Evolutionary conservation across 257 asterid species (phyloP).

Genomic region (Catharanthus roseus): DNA sequence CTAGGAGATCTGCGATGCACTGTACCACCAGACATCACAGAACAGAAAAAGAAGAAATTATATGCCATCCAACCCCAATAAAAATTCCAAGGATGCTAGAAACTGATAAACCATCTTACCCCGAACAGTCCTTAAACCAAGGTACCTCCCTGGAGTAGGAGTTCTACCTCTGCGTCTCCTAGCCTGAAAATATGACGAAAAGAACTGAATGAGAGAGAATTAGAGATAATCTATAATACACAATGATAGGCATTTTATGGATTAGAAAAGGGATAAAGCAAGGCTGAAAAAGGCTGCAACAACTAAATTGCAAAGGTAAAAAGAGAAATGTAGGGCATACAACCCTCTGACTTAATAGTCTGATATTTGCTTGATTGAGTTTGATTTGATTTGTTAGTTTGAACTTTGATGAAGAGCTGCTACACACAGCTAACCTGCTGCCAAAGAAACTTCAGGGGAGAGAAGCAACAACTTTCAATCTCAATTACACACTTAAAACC

Average conservation of each 20-base stretch:
- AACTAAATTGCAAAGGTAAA: slow-evolving; percentile 18
- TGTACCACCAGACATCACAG: slow-evolving; percentile 10
- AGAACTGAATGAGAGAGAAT: neutral
- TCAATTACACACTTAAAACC: slow-evolving; percentile 3
- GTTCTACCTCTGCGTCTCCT: slow-evolving; percentile 83
- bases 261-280: neutral
- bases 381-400: slow-evolving; percentile 72
- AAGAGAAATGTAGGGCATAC: slow-evolving; percentile 82
- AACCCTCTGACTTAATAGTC: slow-evolving; percentile 68
- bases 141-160: slow-evolving; percentile 88
- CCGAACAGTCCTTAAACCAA: slow-evolving; percentile 49
- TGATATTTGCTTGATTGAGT: slow-evolving; percentile 64
- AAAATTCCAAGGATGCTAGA: neutral
- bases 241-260: too few species aligned
- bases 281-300: neutral
- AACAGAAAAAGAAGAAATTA: neutral
- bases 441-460: slow-evolving; percentile 63
- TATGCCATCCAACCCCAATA: neutral
- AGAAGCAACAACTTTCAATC: slow-evolving; percentile 38
- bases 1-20: slow-evolving; percentile 48
- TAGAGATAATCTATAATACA: neutral
- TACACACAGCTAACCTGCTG: slow-evolving; percentile 90
- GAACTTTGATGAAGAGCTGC: slow-evolving; percentile 86
- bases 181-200: slow-evolving; percentile 42
- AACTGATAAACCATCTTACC: slow-evolving; percentile 34